Conservation (phyloP, 768 basidiomycete genomes). For the Antrodiella citrinella region DNA sequence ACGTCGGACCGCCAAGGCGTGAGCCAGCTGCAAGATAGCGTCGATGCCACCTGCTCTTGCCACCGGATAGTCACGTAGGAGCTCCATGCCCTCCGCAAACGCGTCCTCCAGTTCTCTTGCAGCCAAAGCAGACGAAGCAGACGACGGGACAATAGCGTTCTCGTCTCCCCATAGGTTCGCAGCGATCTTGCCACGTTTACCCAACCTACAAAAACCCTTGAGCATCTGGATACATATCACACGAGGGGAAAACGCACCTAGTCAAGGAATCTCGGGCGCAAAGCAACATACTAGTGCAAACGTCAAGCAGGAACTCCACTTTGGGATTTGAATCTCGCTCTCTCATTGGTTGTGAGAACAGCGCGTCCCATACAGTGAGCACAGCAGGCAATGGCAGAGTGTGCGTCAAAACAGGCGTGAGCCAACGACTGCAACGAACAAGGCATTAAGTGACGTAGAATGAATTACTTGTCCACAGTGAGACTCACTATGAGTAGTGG, state of each 20-base stretch:
- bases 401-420: slow-evolving; percentile 63
- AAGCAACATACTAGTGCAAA: slow-evolving; percentile 64
- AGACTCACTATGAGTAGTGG: slow-evolving; percentile 71
- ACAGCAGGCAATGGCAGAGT: slow-evolving; percentile 59
- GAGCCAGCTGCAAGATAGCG: slow-evolving; percentile 57
- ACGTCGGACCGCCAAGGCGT: slow-evolving; percentile 49
- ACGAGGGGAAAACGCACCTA: slow-evolving; percentile 31
- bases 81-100: slow-evolving; percentile 55
- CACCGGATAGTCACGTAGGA: slow-evolving; percentile 61
- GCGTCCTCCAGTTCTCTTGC: slow-evolving; percentile 52
- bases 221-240: not conserved
- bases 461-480: not conserved
- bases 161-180: slow-evolving; percentile 50
- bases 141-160: slow-evolving; percentile 28
- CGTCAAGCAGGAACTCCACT: slow-evolving; percentile 59
- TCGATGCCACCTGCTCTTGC: slow-evolving; percentile 64
- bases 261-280: slow-evolving; percentile 45
- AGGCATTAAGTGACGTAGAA: too few relatives aligned
- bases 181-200: slow-evolving; percentile 34
- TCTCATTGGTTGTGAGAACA: slow-evolving; percentile 54
- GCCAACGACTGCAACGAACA: slow-evolving; percentile 50
- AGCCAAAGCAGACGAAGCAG: slow-evolving; percentile 35
- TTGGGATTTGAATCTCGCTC: slow-evolving; percentile 49
- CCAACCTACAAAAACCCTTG: slow-evolving; percentile 33
- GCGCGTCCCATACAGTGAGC: slow-evolving; percentile 59